A percentile compares a stretch with the other conserved stretches of the same genome.
phyloP scores from a whole-genome alignment of 2,329 filamentous ascomycete genomes.

The Beauveria pseudobassiana region DNA sequence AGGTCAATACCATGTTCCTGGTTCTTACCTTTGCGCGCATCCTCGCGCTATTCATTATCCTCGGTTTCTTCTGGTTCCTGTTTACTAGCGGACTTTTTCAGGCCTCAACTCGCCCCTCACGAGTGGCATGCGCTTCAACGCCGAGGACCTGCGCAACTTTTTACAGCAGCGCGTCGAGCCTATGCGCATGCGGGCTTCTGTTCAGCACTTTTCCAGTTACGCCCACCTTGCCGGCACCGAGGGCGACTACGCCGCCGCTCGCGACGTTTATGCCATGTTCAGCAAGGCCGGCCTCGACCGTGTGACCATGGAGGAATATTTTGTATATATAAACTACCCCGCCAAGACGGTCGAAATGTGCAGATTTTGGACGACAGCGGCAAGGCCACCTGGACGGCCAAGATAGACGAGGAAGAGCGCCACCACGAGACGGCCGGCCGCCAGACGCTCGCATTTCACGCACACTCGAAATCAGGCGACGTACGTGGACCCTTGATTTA shows the following conservation, averaged over 20 bases:
- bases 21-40: slow-evolving; percentile 64
- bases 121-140: slow-evolving; percentile 65
- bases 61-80: slow-evolving; percentile 73
- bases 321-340: slow-evolving; percentile 89
- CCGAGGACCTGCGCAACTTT: slow-evolving; percentile 71
- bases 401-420: slow-evolving; percentile 69
- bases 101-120: slow-evolving; percentile 54
- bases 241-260: slow-evolving; percentile 78
- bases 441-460: slow-evolving; percentile 78
- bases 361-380: slow-evolving; percentile 67
- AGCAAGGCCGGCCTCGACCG: slow-evolving; percentile 64
- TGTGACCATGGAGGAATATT: slow-evolving; percentile 68
- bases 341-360: slow-evolving; percentile 65
- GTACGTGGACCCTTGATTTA: slow-evolving; percentile 83
- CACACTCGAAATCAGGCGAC: slow-evolving; percentile 78
- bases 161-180: slow-evolving; percentile 67
- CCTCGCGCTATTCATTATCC: slow-evolving; percentile 66
- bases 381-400: slow-evolving; percentile 65
- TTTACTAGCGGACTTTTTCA: slow-evolving; percentile 77
- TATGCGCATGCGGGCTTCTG: slow-evolving; percentile 60
- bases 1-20: slow-evolving; percentile 34
- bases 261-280: slow-evolving; percentile 78
- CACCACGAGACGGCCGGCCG: slow-evolving; percentile 55
- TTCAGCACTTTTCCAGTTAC: slow-evolving; percentile 72
- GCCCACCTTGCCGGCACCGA: slow-evolving; percentile 92